Evolutionary conservation across 352 stramenopile genomes (phyloP).

Genomic region (Globisporangium emineosum): DNA sequence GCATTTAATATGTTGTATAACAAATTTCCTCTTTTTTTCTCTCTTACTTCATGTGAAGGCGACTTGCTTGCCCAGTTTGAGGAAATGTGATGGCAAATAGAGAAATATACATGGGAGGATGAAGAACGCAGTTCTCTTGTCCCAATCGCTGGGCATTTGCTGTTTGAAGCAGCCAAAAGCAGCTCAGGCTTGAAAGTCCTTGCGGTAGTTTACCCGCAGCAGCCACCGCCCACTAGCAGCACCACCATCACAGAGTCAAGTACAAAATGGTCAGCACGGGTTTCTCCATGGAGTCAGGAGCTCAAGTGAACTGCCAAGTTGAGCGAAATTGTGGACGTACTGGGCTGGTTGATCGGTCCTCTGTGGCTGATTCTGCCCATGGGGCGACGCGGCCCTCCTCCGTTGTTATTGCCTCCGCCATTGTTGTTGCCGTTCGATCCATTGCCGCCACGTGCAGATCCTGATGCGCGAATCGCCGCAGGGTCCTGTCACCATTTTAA

Average conservation of each 20-base stretch:
- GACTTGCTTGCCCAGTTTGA: too few species aligned
- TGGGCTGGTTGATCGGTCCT: conserved; percentile 53
- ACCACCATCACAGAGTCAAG: background rate
- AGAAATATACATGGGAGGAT: background rate
- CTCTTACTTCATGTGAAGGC: background rate
- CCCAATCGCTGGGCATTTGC: conserved; percentile 19
- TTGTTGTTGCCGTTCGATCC: background rate
- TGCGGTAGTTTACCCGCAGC: conserved; percentile 34
- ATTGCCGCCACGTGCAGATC: conserved; percentile 9
- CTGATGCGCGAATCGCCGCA: conserved; percentile 25
- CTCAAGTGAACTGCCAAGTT: background rate
- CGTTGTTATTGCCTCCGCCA: background rate
- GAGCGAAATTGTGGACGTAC: conserved; percentile 25
- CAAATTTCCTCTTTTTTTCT: conserved; percentile 10
- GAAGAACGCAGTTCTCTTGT: background rate
- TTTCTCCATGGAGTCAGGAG: background rate
- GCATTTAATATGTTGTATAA: conserved; percentile 19
- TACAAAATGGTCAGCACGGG: background rate
- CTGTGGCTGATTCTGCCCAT: conserved; percentile 60
- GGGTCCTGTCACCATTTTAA: conserved; percentile 32
- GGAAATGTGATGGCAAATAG: too few species aligned
- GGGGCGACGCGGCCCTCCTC: conserved; percentile 34
- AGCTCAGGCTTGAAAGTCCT: background rate
- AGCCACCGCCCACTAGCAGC: conserved; percentile 48
- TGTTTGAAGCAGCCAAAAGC: background rate